Base-by-base conservation (phyloP, 495 filamentous ascomycete species). In the Amniculicola lignicola region DNA sequence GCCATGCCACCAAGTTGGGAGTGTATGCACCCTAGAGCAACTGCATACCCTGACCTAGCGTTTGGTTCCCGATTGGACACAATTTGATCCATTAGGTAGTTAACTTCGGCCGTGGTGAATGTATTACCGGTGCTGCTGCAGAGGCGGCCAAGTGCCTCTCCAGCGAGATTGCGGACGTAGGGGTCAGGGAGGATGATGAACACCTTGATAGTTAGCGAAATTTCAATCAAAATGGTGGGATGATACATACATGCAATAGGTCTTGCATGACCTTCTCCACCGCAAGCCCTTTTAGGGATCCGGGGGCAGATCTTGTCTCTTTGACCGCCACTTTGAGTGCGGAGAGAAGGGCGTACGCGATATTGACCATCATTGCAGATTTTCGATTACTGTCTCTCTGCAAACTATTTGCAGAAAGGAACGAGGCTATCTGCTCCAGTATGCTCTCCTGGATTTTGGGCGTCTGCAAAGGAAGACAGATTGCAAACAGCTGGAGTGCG, bases 1-100 rank as follows among this genome's bases (percentile, higher is more conserved):
- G 94, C 94, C 91, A 99, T 97, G 59, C 93, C 93, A 50, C 93
- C 93, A 25, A 97, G 87, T 67, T 95, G 89, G 1, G 89, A 84
- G 69, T 97, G 93, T 38, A 97, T 97, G 58, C 85, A 89, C 12
- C 92, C 93, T 51, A 99, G 74, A 28, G 93, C 90, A 74, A 93
- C 84, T 16, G 94, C 94, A 67, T 90, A 99, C 23, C 93, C 93
- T 35, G 93, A 90, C 65, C 93, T 84, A 11, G 89, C 88, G 65
- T 88, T 92, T 4, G 93, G 93, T 54, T 99, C 93, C 24, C 92
- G 77, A 64, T 96, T 96, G 29, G 83, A 79, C 10, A 99, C 89
- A 61, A 99, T 95, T 5, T 85, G 93, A 48, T 96, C 90, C 18
- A 96, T 83, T n/a, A 96, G 78, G 70, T 82, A 85, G 60, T 95